Conservation (phyloP, 768 basidiomycete species). For the Lanmaoa pseudosensibilis region DNA sequence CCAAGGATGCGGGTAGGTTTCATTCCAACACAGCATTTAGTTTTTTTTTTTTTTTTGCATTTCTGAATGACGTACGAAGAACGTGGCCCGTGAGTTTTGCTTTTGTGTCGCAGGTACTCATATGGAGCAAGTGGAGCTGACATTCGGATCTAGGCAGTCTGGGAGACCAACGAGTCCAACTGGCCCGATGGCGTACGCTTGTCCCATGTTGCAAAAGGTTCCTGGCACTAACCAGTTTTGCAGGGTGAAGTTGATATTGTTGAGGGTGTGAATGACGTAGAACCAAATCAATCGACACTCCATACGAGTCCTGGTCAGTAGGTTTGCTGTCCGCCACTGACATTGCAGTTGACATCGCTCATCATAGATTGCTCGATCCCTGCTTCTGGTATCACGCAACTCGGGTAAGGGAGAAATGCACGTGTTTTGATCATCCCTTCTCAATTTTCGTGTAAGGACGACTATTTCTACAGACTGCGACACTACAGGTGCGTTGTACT, state of each 20-base stretch:
- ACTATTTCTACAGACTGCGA: slow-evolving; percentile 26
- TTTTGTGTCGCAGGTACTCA: not conserved
- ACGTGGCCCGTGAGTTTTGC: slow-evolving; percentile 37
- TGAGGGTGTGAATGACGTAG: slow-evolving; percentile 51
- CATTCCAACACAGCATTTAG: not conserved
- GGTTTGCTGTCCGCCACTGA: not conserved
- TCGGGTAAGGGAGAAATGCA: slow-evolving; percentile 20
- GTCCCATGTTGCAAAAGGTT: not conserved
- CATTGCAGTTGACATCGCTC: not conserved
- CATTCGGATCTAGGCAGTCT: slow-evolving; percentile 25
- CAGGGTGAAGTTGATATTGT: slow-evolving; percentile 35
- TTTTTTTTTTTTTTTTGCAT: not conserved
- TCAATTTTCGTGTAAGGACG: slow-evolving; percentile 15
- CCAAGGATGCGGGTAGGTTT: slow-evolving; percentile 33
- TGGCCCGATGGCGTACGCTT: slow-evolving; percentile 29
- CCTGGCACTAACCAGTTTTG: not conserved
- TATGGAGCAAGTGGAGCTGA: slow-evolving; percentile 11
- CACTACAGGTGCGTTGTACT: slow-evolving; percentile 13
- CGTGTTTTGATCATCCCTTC: not conserved
- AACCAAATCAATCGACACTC: slow-evolving; percentile 51
- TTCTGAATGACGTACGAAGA: slow-evolving; percentile 14
- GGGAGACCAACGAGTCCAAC: slow-evolving; percentile 25
- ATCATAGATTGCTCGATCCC: slow-evolving; percentile 31
- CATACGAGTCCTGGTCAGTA: slow-evolving; percentile 52
- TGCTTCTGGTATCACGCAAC: slow-evolving; percentile 17